Percentiles rank a stretch among this genome's conserved stretches.
phyloP scores from a whole-genome alignment of 164 flowering plant species.

The Nymphaea thermarum region DNA sequence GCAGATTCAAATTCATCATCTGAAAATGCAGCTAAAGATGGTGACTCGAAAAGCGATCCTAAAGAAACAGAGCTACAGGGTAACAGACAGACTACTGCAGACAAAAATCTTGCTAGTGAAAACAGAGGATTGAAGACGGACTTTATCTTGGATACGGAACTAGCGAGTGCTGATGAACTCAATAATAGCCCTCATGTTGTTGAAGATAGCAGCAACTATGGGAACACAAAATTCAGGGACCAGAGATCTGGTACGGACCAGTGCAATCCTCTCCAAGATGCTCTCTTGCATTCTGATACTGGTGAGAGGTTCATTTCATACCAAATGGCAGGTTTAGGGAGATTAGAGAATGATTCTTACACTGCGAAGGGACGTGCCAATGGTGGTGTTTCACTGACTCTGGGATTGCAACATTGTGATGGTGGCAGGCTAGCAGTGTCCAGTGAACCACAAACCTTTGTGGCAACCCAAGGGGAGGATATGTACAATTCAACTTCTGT shows the following conservation, averaged over 20 bases:
- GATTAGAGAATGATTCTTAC: conserved; percentile 38
- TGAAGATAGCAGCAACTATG: conserved; percentile 25
- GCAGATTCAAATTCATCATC: conserved; percentile 69
- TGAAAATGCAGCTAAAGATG: conserved; percentile 32
- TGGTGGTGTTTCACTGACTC: conserved; percentile 64
- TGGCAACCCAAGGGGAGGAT: conserved; percentile 38
- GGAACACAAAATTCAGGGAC: conserved; percentile 21
- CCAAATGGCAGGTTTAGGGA: conserved; percentile 56
- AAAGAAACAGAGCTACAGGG: conserved; percentile 42
- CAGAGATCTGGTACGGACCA: conserved; percentile 22
- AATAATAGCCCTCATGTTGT: conserved; percentile 15
- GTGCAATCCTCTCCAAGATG: conserved; percentile 31
- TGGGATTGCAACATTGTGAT: conserved; percentile 74
- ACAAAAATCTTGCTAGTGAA: conserved; percentile 25
- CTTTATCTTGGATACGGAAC: conserved; percentile 29
- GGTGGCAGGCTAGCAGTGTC: conserved; percentile 38
- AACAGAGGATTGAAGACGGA: conserved; percentile 26
- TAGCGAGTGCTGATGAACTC: conserved; percentile 19
- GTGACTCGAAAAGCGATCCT: conserved; percentile 17
- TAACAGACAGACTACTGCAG: conserved; percentile 24
- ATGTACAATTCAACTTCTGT: conserved; percentile 40
- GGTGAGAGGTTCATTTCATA: conserved; percentile 41
- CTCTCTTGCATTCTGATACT: conserved; percentile 25
- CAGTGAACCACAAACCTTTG: conserved; percentile 31
- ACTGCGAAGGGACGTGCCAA: neutral